Percentiles rank a stretch among this genome's conserved stretches.
These are phyloP conservation scores for Xylaria sp. DNA, from an alignment of 2,329 filamentous ascomycete genomes.

Conservation along the genomic window DNA sequence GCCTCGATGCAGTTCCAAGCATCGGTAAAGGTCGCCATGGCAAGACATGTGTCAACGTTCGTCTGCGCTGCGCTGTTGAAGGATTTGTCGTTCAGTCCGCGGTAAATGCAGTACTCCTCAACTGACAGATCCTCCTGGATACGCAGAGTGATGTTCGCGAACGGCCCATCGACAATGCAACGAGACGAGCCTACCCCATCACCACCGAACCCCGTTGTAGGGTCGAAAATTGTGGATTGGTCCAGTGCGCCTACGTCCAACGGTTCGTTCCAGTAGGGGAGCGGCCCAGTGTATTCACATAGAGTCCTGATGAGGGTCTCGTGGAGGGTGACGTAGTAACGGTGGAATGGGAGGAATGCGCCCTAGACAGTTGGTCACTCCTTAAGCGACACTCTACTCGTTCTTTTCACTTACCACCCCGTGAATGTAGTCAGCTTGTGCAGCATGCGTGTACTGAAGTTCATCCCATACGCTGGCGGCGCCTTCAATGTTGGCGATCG, in stretches of 20 bases:
- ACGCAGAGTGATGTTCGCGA: constrained; percentile 12
- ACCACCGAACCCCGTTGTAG: constrained; percentile 14
- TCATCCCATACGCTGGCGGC: constrained; percentile 23
- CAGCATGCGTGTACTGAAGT: constrained; percentile 19
- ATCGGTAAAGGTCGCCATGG: constrained; percentile 14
- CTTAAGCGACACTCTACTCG: not conserved
- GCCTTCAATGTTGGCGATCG: constrained; percentile 9
- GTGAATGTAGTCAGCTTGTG: constrained; percentile 23
- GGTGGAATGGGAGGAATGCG: constrained; percentile 27
- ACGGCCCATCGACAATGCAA: constrained; percentile 23
- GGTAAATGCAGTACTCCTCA: constrained; percentile 20
- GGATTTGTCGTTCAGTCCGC: constrained; percentile 6
- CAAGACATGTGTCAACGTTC: constrained; percentile 14
- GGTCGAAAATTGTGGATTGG: constrained; percentile 15
- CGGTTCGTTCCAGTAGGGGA: constrained; percentile 28
- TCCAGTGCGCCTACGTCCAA: constrained; percentile 14
- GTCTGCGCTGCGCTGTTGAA: constrained; percentile 15
- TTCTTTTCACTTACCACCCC: constrained; percentile 11
- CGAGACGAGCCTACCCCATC: constrained; percentile 9
- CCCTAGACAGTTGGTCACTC: constrained; percentile 9
- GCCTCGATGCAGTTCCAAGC: constrained; percentile 24
- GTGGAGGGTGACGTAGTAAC: constrained; percentile 19
- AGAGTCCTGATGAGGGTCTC: constrained; percentile 11
- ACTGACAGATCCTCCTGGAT: constrained; percentile 10
- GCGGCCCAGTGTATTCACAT: constrained; percentile 27